These are phyloP conservation scores for Saposhnikovia divaricata DNA, from an alignment of 129 eudicot genomes.

Conservation along the genomic window DNA sequence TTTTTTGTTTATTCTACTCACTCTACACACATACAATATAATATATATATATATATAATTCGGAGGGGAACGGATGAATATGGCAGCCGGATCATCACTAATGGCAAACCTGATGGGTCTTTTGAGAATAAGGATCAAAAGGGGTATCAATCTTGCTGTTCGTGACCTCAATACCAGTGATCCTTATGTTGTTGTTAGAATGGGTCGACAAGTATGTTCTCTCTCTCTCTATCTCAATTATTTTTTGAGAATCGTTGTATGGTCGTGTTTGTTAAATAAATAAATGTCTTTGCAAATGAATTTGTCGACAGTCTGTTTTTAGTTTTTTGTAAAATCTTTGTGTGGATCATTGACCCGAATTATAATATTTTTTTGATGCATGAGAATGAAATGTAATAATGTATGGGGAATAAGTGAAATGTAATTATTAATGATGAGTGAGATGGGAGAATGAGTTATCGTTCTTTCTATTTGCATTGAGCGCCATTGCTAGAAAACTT, in stretches of 20 bases:
- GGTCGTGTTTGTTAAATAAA: no score
- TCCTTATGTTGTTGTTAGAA: conserved; percentile 66
- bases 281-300: no score
- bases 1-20: background rate
- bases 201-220: conserved; percentile 55
- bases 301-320: background rate
- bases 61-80: background rate
- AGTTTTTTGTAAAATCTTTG: no score
- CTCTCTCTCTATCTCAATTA: background rate
- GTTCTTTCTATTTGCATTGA: no score
- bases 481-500: no score
- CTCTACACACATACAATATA: background rate
- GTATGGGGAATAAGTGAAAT: no score
- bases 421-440: no score
- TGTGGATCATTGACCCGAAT: no score
- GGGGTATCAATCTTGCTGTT: conserved; percentile 65
- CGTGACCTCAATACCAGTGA: conserved; percentile 69
- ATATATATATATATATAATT: background rate
- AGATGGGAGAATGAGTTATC: no score
- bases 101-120: conserved; percentile 50
- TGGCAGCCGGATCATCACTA: background rate
- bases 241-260: background rate
- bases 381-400: background rate
- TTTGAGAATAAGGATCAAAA: conserved; percentile 47
- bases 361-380: background rate